A percentile compares a stretch with the other conserved stretches of the same genome.
phyloP scores from a whole-genome alignment of 306 rosid species.

The Cucurbita moschata region DNA sequence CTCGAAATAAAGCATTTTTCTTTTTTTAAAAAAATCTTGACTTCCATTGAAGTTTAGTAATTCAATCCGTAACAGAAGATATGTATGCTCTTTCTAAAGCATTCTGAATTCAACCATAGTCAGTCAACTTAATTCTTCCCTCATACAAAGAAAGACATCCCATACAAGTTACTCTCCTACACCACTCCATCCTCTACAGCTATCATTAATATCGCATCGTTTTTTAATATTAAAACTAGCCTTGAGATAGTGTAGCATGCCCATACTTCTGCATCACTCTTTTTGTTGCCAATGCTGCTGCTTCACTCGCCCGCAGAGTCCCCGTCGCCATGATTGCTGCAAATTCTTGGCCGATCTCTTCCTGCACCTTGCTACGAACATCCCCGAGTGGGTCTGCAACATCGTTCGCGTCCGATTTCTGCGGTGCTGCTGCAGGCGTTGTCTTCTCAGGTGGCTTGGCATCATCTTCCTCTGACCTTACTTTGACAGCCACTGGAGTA shows the following conservation, averaged over 20 bases:
- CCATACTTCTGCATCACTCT: constrained; percentile 87
- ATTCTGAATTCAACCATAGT: too few relatives aligned
- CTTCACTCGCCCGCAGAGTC: constrained; percentile 86
- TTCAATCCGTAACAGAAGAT: too few relatives aligned
- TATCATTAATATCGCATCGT: neutral
- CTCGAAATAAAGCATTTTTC: too few relatives aligned
- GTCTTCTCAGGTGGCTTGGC: constrained; percentile 11
- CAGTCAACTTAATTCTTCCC: neutral
- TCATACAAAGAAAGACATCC: neutral
- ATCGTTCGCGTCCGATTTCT: constrained; percentile 15
- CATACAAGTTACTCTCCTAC: neutral
- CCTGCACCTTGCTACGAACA: constrained; percentile 77
- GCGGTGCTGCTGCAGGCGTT: constrained; percentile 4
- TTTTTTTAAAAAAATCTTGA: too few relatives aligned
- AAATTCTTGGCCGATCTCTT: constrained; percentile 66
- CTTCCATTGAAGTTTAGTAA: too few relatives aligned
- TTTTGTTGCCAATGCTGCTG: constrained; percentile 82
- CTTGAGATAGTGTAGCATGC: constrained; percentile 29
- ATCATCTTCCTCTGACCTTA: constrained; percentile 1
- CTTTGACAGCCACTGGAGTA: neutral
- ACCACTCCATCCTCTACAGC: too few relatives aligned
- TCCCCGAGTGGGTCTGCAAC: constrained; percentile 51
- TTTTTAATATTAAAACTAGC: neutral
- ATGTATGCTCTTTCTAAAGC: too few relatives aligned
- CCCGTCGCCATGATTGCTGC: constrained; percentile 80